Percentiles rank a stretch among this genome's conserved stretches.
Evolutionary conservation across 1,139 yeast species (phyloP).

Genomic region (Williopsis jadinii): DNA sequence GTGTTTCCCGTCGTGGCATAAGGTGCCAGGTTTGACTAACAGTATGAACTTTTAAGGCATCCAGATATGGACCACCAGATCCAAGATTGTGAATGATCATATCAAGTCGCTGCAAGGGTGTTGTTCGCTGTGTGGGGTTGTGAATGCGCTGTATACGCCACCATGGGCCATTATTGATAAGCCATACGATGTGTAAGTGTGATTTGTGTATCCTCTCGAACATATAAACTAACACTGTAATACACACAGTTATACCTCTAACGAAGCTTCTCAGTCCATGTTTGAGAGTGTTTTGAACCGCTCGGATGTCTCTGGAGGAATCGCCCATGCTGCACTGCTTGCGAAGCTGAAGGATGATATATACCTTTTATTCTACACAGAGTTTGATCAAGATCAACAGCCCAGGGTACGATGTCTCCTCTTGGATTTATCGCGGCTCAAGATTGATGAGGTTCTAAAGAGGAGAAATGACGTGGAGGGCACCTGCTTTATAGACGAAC

Average conservation of each 20-base stretch:
- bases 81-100: conserved; percentile 19
- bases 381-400: conserved; percentile 1
- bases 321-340: conserved; percentile 13
- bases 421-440: conserved; percentile 11
- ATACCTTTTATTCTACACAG: conserved; percentile 17
- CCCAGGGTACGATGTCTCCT: conserved; percentile 15
- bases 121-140: conserved; percentile 11
- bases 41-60: conserved; percentile 9
- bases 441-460: conserved; percentile 7
- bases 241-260: conserved; percentile 13
- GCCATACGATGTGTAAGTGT: conserved; percentile 20
- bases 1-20: too few relatives aligned
- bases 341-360: conserved; percentile 7
- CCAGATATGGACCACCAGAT: conserved; percentile 20
- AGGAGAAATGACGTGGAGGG: conserved; percentile 1
- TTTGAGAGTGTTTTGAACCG: conserved; percentile 14
- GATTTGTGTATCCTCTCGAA: not conserved
- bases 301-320: conserved; percentile 7
- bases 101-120: conserved; percentile 4
- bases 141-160: conserved; percentile 18
- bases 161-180: conserved; percentile 22
- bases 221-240: not conserved
- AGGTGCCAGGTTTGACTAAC: too few relatives aligned
- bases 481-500: conserved; percentile 17
- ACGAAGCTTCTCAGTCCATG: conserved; percentile 6